These are phyloP conservation scores for Candolleomyces aberdarensis DNA, from an alignment of 768 basidiomycete species.

Conservation along the genomic window DNA sequence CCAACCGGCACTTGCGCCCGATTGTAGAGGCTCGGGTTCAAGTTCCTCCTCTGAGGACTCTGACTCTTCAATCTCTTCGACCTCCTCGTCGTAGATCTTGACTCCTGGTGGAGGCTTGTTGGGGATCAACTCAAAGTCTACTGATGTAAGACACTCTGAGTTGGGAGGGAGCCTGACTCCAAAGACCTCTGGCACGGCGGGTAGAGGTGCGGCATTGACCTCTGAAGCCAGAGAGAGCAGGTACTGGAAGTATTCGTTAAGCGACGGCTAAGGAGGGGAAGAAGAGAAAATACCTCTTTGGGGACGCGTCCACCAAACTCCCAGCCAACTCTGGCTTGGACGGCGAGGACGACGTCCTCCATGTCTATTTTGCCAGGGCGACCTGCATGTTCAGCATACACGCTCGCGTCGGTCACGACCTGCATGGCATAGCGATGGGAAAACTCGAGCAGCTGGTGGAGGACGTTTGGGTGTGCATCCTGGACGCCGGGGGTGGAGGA, in stretches of 20 bases:
- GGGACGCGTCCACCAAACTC: constrained; percentile 87
- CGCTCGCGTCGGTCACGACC: constrained; percentile 79
- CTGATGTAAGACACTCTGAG: constrained; percentile 69
- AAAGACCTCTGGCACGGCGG: constrained; percentile 84
- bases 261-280: background rate
- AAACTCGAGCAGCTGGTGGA: constrained; percentile 86
- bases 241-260: constrained; percentile 44
- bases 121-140: constrained; percentile 85
- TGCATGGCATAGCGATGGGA: constrained; percentile 82
- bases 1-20: constrained; percentile 12
- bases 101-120: constrained; percentile 80
- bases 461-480: constrained; percentile 81
- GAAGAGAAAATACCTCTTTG: constrained; percentile 62
- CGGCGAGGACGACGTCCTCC: constrained; percentile 78
- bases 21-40: constrained; percentile 36
- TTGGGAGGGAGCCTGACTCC: constrained; percentile 75
- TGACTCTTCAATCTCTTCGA: constrained; percentile 79
- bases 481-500: constrained; percentile 82
- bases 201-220: constrained; percentile 77
- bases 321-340: constrained; percentile 90
- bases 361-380: constrained; percentile 75
- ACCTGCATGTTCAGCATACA: constrained; percentile 86
- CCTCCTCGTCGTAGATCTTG: constrained; percentile 74
- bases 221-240: constrained; percentile 77
- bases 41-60: constrained; percentile 64